These are phyloP conservation scores for Fusarium buxicola DNA, from an alignment of 2,329 filamentous ascomycete species.

Conservation along the genomic window DNA sequence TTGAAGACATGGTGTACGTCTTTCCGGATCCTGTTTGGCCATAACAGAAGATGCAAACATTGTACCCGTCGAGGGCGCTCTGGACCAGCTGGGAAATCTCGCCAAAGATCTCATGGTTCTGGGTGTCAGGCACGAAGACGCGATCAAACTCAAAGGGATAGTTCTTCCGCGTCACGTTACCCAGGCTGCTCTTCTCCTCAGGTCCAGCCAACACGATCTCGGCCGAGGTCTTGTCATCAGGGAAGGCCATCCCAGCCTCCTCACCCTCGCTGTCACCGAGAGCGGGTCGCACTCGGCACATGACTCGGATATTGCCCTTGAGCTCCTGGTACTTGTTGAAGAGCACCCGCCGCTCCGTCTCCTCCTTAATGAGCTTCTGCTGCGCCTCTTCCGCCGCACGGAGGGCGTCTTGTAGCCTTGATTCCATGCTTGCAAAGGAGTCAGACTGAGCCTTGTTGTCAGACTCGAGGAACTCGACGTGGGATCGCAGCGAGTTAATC, in stretches of 20 bases:
- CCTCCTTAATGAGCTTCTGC: constrained; percentile 88
- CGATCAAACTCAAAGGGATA: constrained; percentile 93
- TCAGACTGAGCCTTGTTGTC: constrained; percentile 90
- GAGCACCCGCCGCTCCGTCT: constrained; percentile 87
- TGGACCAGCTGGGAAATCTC: constrained; percentile 98
- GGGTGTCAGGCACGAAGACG: constrained; percentile 82
- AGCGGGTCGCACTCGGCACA: constrained; percentile 91
- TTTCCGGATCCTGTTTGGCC: constrained; percentile 98
- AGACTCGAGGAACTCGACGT: constrained; percentile 90
- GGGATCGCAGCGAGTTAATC: constrained; percentile 79
- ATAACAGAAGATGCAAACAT: constrained; percentile 99
- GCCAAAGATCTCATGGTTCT: constrained; percentile 90
- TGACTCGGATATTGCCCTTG: constrained; percentile 98
- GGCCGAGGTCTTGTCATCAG: constrained; percentile 85
- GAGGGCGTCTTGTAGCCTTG: constrained; percentile 81
- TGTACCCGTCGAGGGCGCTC: constrained; percentile 95
- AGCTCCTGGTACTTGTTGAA: constrained; percentile 99
- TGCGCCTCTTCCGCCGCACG: constrained; percentile 75
- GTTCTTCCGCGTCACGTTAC: constrained; percentile 78
- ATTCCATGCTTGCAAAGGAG: constrained; percentile 84
- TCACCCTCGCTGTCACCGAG: constrained; percentile 69
- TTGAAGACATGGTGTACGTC: constrained; percentile 93
- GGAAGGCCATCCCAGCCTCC: constrained; percentile 80
- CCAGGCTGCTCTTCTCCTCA: constrained; percentile 85
- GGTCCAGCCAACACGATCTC: constrained; percentile 87